Conservation (phyloP, 257 asterid species). For the Rhazya stricta region DNA sequence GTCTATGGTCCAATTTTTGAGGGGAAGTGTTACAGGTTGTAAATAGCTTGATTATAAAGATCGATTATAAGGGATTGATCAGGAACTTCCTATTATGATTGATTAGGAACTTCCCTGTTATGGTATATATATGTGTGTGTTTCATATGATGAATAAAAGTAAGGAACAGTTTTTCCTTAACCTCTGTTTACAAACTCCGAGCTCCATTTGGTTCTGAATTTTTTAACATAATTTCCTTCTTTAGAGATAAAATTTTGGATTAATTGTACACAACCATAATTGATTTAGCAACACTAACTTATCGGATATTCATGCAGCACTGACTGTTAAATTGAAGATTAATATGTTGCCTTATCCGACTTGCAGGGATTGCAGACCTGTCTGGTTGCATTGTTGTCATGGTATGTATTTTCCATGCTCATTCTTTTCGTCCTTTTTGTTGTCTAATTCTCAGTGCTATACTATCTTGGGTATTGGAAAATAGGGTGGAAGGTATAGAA, state of each 20-base stretch:
- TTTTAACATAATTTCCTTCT: not conserved
- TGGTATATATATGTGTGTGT: too few species aligned
- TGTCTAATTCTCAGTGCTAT: conserved; percentile 3
- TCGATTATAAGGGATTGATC: too few species aligned
- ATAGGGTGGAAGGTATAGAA: not conserved
- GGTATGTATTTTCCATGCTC: conserved; percentile 46
- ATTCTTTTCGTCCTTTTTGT: not conserved
- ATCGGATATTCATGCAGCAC: not conserved
- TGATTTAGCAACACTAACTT: not conserved
- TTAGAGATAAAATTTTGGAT: not conserved
- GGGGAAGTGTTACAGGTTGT: too few species aligned
- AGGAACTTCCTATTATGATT: too few species aligned
- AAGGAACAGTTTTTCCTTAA: too few species aligned
- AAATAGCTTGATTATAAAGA: too few species aligned
- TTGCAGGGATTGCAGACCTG: conserved; percentile 91
- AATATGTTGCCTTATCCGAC: conserved; percentile 23
- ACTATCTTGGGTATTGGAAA: not conserved
- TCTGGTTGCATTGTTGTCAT: conserved; percentile 79
- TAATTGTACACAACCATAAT: not conserved
- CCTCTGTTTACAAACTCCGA: too few species aligned
- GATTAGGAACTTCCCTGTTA: too few species aligned
- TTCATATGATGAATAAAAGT: too few species aligned
- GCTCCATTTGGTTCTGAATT: not conserved
- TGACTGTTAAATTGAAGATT: conserved; percentile 17
- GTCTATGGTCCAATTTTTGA: too few species aligned